Evolutionary conservation across 169 alveolate species (phyloP), one percentile per base, ranked within the genome.

Genomic region (Plasmodium blacklocki): DNA sequence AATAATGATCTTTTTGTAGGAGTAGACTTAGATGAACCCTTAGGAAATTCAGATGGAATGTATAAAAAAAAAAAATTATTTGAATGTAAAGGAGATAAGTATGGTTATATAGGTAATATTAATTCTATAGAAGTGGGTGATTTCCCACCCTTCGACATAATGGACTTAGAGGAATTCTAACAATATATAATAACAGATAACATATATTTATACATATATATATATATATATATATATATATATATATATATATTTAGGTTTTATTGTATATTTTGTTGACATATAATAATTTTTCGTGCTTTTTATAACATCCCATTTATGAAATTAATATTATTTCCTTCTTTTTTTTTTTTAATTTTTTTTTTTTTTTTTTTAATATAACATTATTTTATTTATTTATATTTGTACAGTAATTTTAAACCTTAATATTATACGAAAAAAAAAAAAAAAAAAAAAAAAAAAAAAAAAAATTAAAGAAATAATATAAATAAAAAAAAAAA

Each of bases 21-120:
- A 23, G 95, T 97, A 56, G 93, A 88, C 12, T 89, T 97, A 52
- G 99, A 97, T 93, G 99, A 97, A 78, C 98, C 99, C 6, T 59
- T 94, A 63, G 98, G 98, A 32, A 95, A 93, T 85, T 93, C 96
- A 39, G 97, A 96, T 92, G 99, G 99, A n/a, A 63, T 86, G 15
- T 89, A 95, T 70, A 80, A 90, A 62, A 94, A 95, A 4, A 74
- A 73, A 29, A 70, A 70, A 29, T 93, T 94, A 68, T 97, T 97
- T 85, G 96, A 93, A 62, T 95, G 96, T 39, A 59, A 85, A 12
- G 96, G 97, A 26, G 88, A 70, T 39, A 93, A 93, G 49, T 96
- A 94, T 89, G 98, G 98, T 9, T 93, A 93, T 23, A 93, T 95
- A 73, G 96, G 94, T 21, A 66, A 94, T 66, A 96, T 95, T 52